Conservation (phyloP, 2,329 filamentous ascomycete genomes). For the Cephalotrichum gorgonifer region DNA sequence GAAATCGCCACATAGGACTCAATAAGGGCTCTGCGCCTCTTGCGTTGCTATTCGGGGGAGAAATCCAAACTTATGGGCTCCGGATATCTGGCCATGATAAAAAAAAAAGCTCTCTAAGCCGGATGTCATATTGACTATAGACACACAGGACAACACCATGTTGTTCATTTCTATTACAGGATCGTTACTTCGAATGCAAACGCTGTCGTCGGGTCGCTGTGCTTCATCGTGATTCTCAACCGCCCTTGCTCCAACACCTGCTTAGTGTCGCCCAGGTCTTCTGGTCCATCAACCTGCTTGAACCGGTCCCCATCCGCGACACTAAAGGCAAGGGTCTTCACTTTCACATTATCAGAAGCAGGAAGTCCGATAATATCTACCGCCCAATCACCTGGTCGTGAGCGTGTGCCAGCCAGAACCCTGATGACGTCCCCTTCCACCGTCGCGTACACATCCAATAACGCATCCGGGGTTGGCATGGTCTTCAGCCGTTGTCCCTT, state of each 20-base stretch:
- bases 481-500: slow-evolving; percentile 5
- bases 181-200: neutral
- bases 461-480: neutral
- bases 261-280: neutral
- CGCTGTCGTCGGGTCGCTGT: neutral
- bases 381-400: neutral
- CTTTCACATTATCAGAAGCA: neutral
- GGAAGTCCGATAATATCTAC: neutral
- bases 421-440: neutral
- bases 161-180: neutral
- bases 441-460: slow-evolving; percentile 6
- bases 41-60: too few species aligned
- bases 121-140: too few species aligned
- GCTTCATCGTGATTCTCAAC: neutral
- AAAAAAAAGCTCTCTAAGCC: too few species aligned
- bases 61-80: too few species aligned
- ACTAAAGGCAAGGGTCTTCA: neutral
- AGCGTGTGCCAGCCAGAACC: neutral
- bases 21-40: too few species aligned
- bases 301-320: neutral
- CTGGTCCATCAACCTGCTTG: neutral
- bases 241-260: neutral
- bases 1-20: too few species aligned
- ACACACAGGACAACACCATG: too few species aligned
- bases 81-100: too few species aligned